Evolutionary conservation across 176 grass and related monocot genomes (phyloP).

Genomic region (Bothriochloa decipiens): DNA sequence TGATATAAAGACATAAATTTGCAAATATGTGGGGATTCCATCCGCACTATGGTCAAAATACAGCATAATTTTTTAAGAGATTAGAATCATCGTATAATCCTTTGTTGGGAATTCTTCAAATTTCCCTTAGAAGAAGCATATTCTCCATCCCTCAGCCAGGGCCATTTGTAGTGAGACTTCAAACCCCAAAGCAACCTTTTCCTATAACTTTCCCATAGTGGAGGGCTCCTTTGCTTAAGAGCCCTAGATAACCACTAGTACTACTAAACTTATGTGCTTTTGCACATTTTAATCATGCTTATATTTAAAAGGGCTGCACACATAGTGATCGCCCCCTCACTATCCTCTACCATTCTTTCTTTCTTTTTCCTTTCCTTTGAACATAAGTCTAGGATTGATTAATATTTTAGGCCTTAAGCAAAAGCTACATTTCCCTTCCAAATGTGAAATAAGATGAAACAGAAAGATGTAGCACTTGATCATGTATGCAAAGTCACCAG

Average conservation of each 20-base stretch:
- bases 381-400: neutral
- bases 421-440: neutral
- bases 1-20: neutral
- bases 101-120: slow-evolving; percentile 28
- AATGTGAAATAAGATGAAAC: slow-evolving; percentile 10
- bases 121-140: slow-evolving; percentile 28
- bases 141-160: slow-evolving; percentile 29
- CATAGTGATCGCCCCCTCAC: neutral
- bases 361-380: neutral
- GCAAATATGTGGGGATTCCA: neutral
- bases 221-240: slow-evolving; percentile 43
- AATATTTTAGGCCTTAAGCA: slow-evolving; percentile 39
- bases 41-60: neutral
- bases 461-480: neutral
- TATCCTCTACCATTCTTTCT: neutral
- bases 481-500: neutral
- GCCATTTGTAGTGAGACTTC: slow-evolving; percentile 18
- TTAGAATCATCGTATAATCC: slow-evolving; percentile 15
- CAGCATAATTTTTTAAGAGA: neutral
- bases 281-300: slow-evolving; percentile 51
- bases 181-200: slow-evolving; percentile 7
- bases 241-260: slow-evolving; percentile 17
- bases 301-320: slow-evolving; percentile 27
- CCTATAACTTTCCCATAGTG: slow-evolving; percentile 36
- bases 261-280: slow-evolving; percentile 1